Base-by-base conservation (phyloP, 148 eudicot species). In the Polygonum maritimum region DNA sequence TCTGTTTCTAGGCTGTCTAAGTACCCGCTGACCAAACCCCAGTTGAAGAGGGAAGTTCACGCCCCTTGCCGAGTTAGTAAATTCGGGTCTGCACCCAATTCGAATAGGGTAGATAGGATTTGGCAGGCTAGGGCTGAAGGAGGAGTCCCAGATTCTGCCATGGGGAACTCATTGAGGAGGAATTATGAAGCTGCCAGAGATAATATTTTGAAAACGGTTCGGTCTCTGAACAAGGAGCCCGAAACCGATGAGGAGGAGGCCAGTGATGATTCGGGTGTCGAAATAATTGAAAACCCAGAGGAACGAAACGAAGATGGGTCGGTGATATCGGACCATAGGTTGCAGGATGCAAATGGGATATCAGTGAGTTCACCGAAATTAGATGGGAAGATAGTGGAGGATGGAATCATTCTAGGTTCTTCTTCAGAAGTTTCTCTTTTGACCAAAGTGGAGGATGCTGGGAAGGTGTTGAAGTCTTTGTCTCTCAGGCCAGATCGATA, bases 1-100 rank as follows among this genome's bases (percentile, higher is more conserved):
- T 63, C 75, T n/a, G 81, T 57, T 76, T 80, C 87, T 2, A 83
- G 88, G 57, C 44, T 88, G 8, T 44, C 9, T 57, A 60, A 10
- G 79, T 94, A 94, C 73, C 96, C 98, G 0, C 82, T 81, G n/a
- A 73, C 77, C n/a, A 78, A 73, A n/a, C 41, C 62, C 22, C 81
- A 26, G 76, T 54, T 89, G 12, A 69, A 44, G 74, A 82, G 96
- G 74, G 84, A 82, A 77, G 86, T 91, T 65, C 98, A 91, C 65
- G 98, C 92, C 52, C 98, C 98, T 71, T 80, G 83, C 73, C 80
- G 86, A 26, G 38, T 48, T 39, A 40, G 33, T 0, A 84, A 63
- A 15, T 52, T 80, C 14, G 85, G 88, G 76, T 79, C 73, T 72
- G 45, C 38, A 31, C 62, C 69, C 19, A 77, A 75, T 77, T 79